Percentiles rank a stretch among this genome's conserved stretches.
These are phyloP conservation scores for Rhodamnia rubescens DNA, from an alignment of 345 rosid species.

Conservation along the genomic window DNA sequence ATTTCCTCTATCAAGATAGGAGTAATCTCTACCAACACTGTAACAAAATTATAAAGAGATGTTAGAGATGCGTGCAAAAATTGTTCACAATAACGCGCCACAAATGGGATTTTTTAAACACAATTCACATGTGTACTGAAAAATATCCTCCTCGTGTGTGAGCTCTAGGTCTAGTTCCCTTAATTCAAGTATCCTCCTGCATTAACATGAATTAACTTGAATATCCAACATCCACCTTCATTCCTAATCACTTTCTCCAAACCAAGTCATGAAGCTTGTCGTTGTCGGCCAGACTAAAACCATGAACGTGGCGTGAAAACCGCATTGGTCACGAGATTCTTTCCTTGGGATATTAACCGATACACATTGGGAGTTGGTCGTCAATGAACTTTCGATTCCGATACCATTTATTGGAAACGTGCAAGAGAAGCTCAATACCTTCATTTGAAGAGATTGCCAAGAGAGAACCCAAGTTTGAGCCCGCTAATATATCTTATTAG, in stretches of 20 bases:
- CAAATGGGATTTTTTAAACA: too few relatives aligned
- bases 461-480: neutral
- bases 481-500: neutral
- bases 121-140: too few relatives aligned
- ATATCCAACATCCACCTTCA: neutral
- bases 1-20: neutral
- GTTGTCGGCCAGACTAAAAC: too few relatives aligned
- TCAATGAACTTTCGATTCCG: neutral
- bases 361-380: neutral
- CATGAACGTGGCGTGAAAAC: too few relatives aligned
- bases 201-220: neutral
- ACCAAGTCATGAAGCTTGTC: neutral
- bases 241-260: neutral
- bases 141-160: too few relatives aligned
- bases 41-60: neutral
- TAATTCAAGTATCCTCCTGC: neutral
- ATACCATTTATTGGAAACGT: neutral
- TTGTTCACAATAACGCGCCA: neutral
- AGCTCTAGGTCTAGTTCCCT: neutral
- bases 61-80: neutral
- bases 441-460: accelerated
- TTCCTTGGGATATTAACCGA: neutral
- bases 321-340: too few relatives aligned
- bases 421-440: neutral
- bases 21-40: neutral